These are phyloP conservation scores for Vitis cinerea DNA, from an alignment of 164 flowering plant species.

Conservation along the genomic window DNA sequence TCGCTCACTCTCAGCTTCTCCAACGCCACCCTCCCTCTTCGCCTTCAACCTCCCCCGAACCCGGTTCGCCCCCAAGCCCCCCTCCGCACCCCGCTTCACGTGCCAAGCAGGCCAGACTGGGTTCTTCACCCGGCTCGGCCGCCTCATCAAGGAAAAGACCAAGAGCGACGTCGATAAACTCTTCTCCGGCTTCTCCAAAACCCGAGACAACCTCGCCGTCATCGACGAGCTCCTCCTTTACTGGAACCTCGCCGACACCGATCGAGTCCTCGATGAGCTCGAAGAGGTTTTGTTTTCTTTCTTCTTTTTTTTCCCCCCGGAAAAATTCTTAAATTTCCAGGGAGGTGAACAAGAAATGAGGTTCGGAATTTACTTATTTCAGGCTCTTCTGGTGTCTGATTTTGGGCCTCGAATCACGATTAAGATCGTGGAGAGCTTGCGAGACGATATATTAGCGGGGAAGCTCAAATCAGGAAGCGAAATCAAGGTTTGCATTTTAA, in stretches of 20 bases:
- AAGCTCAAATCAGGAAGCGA: slow-evolving; percentile 94
- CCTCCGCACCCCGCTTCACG: slow-evolving; percentile 39
- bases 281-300: slow-evolving; percentile 63
- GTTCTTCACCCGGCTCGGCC: slow-evolving; percentile 83
- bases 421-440: slow-evolving; percentile 85
- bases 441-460: slow-evolving; percentile 80
- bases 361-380: slow-evolving; percentile 6
- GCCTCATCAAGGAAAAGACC: slow-evolving; percentile 89
- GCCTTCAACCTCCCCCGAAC: slow-evolving; percentile 1
- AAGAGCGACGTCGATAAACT: slow-evolving; percentile 89
- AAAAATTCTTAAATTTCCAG: neutral
- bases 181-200: slow-evolving; percentile 88
- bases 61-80: slow-evolving; percentile 9
- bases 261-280: slow-evolving; percentile 87
- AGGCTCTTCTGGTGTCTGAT: slow-evolving; percentile 92
- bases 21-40: slow-evolving; percentile 4
- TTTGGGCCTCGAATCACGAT: slow-evolving; percentile 91
- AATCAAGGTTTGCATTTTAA: slow-evolving; percentile 57
- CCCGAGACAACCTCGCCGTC: slow-evolving; percentile 87
- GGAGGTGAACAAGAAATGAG: neutral
- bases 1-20: slow-evolving; percentile 20
- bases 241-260: slow-evolving; percentile 94
- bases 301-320: neutral
- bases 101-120: slow-evolving; percentile 80
- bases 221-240: slow-evolving; percentile 85